Percentiles rank a stretch among this genome's conserved stretches.
phyloP scores from a whole-genome alignment of 345 rosid genomes.

The Turnera subulata region DNA sequence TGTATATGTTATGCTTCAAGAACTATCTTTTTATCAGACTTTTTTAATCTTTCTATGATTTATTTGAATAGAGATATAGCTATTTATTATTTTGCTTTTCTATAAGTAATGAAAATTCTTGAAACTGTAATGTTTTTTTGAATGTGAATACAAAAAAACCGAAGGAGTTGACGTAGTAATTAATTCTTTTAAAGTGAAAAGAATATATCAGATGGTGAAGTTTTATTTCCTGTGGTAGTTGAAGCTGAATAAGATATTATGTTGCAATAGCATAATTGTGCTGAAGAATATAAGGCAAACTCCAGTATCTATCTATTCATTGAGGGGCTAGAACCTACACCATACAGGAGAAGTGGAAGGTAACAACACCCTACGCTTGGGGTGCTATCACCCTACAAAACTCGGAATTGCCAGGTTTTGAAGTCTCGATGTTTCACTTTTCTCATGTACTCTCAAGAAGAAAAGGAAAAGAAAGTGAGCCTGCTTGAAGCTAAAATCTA shows the following conservation, averaged over 20 bases:
- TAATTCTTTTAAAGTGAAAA: too few relatives aligned
- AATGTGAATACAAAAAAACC: too few relatives aligned
- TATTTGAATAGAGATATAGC: neutral
- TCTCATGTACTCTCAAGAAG: neutral
- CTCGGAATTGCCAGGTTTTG: neutral
- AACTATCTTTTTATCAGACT: too few relatives aligned
- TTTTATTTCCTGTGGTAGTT: slow-evolving; percentile 25
- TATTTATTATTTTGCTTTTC: too few relatives aligned
- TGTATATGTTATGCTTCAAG: neutral
- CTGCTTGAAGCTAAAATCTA: neutral
- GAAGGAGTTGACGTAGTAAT: too few relatives aligned
- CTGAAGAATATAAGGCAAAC: neutral
- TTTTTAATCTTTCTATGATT: neutral
- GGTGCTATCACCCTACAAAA: too few relatives aligned
- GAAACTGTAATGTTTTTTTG: too few relatives aligned
- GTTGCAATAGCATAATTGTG: slow-evolving; percentile 12
- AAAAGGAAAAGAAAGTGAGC: neutral
- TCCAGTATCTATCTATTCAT: neutral
- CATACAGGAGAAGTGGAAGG: neutral
- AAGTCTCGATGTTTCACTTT: neutral
- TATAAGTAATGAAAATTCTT: neutral
- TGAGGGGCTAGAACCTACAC: neutral
- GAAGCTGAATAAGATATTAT: slow-evolving; percentile 16
- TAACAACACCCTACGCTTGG: too few relatives aligned
- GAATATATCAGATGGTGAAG: slow-evolving; percentile 7